phyloP scores from a whole-genome alignment of 2,329 filamentous ascomycete genomes.

The Pestalotiopsis sp. region DNA sequence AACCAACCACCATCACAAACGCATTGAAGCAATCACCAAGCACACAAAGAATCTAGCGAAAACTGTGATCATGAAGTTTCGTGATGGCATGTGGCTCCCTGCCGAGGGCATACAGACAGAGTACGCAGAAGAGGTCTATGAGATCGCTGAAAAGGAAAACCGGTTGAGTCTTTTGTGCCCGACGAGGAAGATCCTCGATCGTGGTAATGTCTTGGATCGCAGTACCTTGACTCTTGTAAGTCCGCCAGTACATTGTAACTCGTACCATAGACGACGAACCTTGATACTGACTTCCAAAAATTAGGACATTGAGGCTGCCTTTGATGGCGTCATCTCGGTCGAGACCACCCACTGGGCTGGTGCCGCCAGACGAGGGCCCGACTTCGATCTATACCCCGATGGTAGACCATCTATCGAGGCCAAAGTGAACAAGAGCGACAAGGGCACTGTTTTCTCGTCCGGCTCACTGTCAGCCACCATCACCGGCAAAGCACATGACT shows the following conservation, averaged over 20 bases:
- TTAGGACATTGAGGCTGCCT: conserved; percentile 57
- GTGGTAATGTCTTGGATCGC: conserved; percentile 60
- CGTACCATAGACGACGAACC: background rate
- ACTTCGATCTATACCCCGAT: conserved; percentile 61
- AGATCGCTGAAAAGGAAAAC: conserved; percentile 49
- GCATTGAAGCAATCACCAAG: background rate
- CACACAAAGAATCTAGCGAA: background rate
- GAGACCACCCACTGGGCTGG: conserved; percentile 63
- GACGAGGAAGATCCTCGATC: conserved; percentile 54
- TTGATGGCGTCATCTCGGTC: conserved; percentile 62
- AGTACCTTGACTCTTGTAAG: conserved; percentile 55
- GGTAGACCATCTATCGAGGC: conserved; percentile 47
- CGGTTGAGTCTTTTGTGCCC: conserved; percentile 60
- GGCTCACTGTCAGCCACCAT: conserved; percentile 58
- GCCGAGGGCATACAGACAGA: conserved; percentile 63
- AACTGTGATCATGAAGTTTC: conserved; percentile 56
- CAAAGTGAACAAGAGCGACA: conserved; percentile 42
- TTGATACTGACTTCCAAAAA: background rate
- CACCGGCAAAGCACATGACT: conserved; percentile 48
- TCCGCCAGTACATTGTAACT: background rate
- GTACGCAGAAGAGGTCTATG: conserved; percentile 68
- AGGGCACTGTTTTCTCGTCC: conserved; percentile 52
- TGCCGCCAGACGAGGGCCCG: conserved; percentile 51
- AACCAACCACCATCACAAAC: background rate
- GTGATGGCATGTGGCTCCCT: conserved; percentile 70